These are phyloP conservation scores for Myrica gale DNA, from an alignment of 306 rosid genomes.

Conservation along the genomic window DNA sequence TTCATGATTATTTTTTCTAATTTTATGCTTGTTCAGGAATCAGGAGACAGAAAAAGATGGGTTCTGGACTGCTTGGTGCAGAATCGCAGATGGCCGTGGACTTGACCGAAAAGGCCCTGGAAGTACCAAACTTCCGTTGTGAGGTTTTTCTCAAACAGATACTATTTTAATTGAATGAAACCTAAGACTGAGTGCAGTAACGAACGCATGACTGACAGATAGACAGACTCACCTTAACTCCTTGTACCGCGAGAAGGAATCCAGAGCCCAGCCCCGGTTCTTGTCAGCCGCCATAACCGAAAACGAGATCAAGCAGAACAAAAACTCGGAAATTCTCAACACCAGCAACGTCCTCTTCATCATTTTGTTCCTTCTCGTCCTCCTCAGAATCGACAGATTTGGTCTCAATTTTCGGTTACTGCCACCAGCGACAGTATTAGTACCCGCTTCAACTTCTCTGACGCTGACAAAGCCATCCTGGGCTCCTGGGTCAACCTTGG, in stretches of 20 bases:
- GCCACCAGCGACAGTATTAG: conserved; percentile 23
- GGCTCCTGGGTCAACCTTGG: conserved; percentile 50
- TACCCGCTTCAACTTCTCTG: conserved; percentile 27
- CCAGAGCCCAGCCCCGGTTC: conserved; percentile 64
- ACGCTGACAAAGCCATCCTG: conserved; percentile 42
- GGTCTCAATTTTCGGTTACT: conserved; percentile 46
- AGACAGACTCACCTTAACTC: conserved; percentile 57
- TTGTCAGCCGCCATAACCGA: conserved; percentile 62
- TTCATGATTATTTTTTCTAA: no score
- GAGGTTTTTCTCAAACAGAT: background rate
- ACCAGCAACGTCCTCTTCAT: conserved; percentile 48
- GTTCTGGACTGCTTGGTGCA: background rate
- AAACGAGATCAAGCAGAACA: conserved; percentile 58
- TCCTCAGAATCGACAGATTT: conserved; percentile 31
- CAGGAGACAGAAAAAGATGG: no score
- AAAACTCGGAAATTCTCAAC: conserved; percentile 48
- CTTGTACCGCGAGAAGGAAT: conserved; percentile 51
- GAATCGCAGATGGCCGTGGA: background rate
- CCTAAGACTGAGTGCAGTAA: background rate
- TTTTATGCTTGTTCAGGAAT: no score
- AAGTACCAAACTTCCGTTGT: background rate
- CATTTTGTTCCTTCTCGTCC: conserved; percentile 38
- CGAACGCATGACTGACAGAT: background rate
- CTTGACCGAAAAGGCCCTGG: background rate
- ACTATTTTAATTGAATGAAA: background rate